phyloP scores from a whole-genome alignment of 2,329 filamentous ascomycete genomes.

The Beauveria varroae region DNA sequence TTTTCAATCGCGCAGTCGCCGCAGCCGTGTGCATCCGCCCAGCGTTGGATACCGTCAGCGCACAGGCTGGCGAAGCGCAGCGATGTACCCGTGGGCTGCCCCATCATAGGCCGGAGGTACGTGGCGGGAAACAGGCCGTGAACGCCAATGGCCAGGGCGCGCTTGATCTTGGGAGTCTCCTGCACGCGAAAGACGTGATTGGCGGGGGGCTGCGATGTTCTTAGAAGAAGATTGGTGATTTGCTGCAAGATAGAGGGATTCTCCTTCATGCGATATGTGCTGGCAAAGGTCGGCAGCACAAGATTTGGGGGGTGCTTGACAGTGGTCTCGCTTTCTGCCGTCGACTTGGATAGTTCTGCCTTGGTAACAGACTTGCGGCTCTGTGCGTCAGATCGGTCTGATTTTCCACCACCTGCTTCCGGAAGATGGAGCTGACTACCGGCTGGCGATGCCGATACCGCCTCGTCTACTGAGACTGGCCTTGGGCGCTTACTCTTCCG shows the following conservation, averaged over 20 bases:
- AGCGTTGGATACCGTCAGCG: constrained; percentile 74
- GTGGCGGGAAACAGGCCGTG: constrained; percentile 90
- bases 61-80: constrained; percentile 86
- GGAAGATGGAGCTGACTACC: constrained; percentile 18
- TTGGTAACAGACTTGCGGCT: constrained; percentile 15
- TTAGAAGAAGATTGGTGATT: constrained; percentile 50
- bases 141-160: constrained; percentile 85
- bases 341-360: constrained; percentile 21
- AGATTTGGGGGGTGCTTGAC: constrained; percentile 49
- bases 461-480: constrained; percentile 42
- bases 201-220: constrained; percentile 46
- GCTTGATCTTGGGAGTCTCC: constrained; percentile 65
- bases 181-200: constrained; percentile 67
- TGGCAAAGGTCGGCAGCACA: constrained; percentile 60
- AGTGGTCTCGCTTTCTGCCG: constrained; percentile 35
- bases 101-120: constrained; percentile 81
- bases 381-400: constrained; percentile 16
- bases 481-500: constrained; percentile 38
- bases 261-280: constrained; percentile 59
- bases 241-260: constrained; percentile 65
- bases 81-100: constrained; percentile 91
- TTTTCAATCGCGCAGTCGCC: constrained; percentile 80
- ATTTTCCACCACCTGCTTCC: constrained; percentile 4
- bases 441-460: constrained; percentile 26
- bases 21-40: constrained; percentile 68